phyloP scores from a whole-genome alignment of 495 filamentous ascomycete genomes.

The Trichoderma reesei region DNA sequence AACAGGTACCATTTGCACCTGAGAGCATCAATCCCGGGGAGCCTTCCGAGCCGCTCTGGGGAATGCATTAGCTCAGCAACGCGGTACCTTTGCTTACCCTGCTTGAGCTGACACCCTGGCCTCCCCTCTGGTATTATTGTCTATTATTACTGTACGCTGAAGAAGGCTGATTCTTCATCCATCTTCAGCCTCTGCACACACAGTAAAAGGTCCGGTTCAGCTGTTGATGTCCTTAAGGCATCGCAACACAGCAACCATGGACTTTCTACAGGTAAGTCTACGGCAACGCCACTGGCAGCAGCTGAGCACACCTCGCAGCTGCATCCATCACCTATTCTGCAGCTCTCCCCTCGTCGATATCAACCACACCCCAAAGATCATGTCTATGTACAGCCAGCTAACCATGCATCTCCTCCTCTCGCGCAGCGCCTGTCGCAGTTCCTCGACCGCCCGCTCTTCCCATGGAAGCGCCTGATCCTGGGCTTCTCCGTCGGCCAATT shows the following conservation, averaged over 20 bases:
- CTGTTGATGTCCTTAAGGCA: neutral
- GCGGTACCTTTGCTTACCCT: neutral
- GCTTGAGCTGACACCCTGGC: neutral
- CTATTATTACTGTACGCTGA: neutral
- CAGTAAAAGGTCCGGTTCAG: neutral
- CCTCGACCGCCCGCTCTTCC: slow-evolving; percentile 85
- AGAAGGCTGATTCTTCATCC: neutral
- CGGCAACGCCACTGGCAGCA: neutral
- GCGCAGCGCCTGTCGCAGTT: slow-evolving; percentile 70
- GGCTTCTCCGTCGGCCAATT: slow-evolving; percentile 87
- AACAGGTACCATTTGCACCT: neutral
- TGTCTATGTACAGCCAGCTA: neutral
- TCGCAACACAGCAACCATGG: slow-evolving; percentile 9
- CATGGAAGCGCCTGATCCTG: slow-evolving; percentile 94
- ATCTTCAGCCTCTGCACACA: neutral
- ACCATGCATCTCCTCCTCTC: neutral
- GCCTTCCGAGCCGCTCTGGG: neutral
- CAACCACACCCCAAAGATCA: neutral
- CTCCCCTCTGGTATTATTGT: neutral
- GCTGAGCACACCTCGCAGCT: neutral
- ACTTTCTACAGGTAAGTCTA: slow-evolving; percentile 11
- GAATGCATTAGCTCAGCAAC: slow-evolving; percentile 7
- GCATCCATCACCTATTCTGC: neutral
- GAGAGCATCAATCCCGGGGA: neutral
- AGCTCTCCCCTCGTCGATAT: no score